Evolutionary conservation across 495 filamentous ascomycete genomes (phyloP).

Genomic region (Sporormia fimetaria): DNA sequence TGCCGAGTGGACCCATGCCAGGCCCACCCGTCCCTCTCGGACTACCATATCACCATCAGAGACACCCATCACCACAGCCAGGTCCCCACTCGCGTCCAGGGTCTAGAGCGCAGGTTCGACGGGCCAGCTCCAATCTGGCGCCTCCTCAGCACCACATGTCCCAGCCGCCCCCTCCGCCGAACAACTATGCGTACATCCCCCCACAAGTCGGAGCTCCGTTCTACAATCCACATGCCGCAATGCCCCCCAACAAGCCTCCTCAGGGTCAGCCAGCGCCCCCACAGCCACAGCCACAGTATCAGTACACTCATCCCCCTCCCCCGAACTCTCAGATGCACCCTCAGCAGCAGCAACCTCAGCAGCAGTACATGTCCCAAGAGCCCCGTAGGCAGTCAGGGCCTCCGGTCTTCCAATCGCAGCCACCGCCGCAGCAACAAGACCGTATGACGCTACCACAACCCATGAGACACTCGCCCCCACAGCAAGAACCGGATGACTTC

Average conservation of each 20-base stretch:
- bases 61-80: slow-evolving; percentile 71
- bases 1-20: slow-evolving; percentile 64
- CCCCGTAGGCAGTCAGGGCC: slow-evolving; percentile 39
- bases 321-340: slow-evolving; percentile 32
- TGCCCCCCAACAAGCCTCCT: slow-evolving; percentile 30
- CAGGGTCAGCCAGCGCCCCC: slow-evolving; percentile 26
- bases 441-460: slow-evolving; percentile 41
- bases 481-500: slow-evolving; percentile 39
- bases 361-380: slow-evolving; percentile 30
- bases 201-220: slow-evolving; percentile 78
- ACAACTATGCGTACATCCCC: slow-evolving; percentile 74
- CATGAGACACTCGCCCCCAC: slow-evolving; percentile 35
- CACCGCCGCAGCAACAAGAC: slow-evolving; percentile 40
- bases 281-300: slow-evolving; percentile 29
- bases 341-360: too few relatives aligned
- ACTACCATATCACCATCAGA: too few relatives aligned
- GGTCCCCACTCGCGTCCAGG: slow-evolving; percentile 65
- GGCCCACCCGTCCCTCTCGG: too few relatives aligned
- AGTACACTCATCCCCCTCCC: slow-evolving; percentile 26
- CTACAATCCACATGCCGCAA: slow-evolving; percentile 59
- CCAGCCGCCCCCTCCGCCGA: slow-evolving; percentile 52
- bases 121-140: slow-evolving; percentile 64
- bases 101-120: slow-evolving; percentile 66
- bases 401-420: slow-evolving; percentile 50
- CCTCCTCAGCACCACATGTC: slow-evolving; percentile 50